These are phyloP conservation scores for Musa itinerans DNA, from an alignment of 176 grass and related monocot genomes.

Conservation along the genomic window DNA sequence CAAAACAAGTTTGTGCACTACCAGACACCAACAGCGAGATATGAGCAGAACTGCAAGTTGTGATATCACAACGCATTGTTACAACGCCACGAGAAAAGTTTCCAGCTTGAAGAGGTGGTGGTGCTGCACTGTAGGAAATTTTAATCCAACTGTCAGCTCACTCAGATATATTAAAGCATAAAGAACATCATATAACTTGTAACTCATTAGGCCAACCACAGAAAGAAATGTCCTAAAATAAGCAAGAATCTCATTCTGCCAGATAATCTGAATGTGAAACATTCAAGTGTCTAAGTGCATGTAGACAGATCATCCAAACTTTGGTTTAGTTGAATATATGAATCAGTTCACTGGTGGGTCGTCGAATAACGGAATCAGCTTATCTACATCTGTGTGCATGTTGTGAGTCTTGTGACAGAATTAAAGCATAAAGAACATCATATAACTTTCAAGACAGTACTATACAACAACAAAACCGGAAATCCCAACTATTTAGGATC, in stretches of 20 bases:
- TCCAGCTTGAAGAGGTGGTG: conserved; percentile 78
- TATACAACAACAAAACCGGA: too few relatives aligned
- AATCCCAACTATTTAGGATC: too few relatives aligned
- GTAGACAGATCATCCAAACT: too few relatives aligned
- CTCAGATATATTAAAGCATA: conserved; percentile 12
- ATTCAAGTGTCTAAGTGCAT: too few relatives aligned
- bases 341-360: too few relatives aligned
- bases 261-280: too few relatives aligned
- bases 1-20: conserved; percentile 98
- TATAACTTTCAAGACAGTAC: too few relatives aligned
- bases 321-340: too few relatives aligned
- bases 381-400: too few relatives aligned
- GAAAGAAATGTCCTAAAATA: conserved; percentile 4
- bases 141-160: conserved; percentile 25
- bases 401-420: too few relatives aligned
- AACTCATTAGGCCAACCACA: background rate
- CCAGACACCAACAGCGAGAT: conserved; percentile 91
- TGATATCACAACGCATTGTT: conserved; percentile 94
- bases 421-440: too few relatives aligned
- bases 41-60: conserved; percentile 80
- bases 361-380: too few relatives aligned
- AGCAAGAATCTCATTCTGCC: background rate
- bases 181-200: conserved; percentile 8
- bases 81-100: conserved; percentile 86
- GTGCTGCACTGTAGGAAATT: conserved; percentile 59